Conservation (phyloP, 73 alveolate genomes). For the Uronychia binucleata region DNA sequence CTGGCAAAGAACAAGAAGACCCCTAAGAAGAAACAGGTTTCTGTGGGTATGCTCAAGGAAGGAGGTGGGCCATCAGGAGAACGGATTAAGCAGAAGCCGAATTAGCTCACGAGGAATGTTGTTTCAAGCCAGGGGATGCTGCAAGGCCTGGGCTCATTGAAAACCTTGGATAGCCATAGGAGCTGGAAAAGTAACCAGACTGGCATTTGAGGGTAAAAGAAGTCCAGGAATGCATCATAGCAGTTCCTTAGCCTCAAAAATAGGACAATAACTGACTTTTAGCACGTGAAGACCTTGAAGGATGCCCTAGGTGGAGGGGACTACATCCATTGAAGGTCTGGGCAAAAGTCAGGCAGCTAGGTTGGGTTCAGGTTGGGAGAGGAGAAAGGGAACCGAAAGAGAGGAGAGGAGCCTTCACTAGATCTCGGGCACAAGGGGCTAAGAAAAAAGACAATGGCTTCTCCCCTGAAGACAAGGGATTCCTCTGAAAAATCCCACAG, state of each 20-base stretch:
- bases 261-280: too few relatives aligned
- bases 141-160: too few relatives aligned
- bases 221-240: not conserved
- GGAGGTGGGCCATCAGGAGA: not conserved
- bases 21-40: not conserved
- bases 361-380: not conserved
- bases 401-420: too few relatives aligned
- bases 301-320: not conserved
- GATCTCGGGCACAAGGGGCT: too few relatives aligned
- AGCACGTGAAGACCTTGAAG: not conserved
- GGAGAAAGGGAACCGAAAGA: not conserved
- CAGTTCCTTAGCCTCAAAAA: not conserved
- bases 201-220: not conserved
- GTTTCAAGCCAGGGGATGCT: too few relatives aligned
- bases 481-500: not conserved
- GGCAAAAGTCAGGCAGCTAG: not conserved
- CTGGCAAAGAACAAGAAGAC: not conserved
- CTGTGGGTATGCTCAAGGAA: not conserved
- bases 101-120: not conserved
- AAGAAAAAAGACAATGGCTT: not conserved
- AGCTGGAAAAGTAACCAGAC: too few relatives aligned
- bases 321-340: not conserved
- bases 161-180: too few relatives aligned
- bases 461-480: not conserved
- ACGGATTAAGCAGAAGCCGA: not conserved